Conservation (phyloP, 306 rosid genomes). For the Acacia confusa region DNA sequence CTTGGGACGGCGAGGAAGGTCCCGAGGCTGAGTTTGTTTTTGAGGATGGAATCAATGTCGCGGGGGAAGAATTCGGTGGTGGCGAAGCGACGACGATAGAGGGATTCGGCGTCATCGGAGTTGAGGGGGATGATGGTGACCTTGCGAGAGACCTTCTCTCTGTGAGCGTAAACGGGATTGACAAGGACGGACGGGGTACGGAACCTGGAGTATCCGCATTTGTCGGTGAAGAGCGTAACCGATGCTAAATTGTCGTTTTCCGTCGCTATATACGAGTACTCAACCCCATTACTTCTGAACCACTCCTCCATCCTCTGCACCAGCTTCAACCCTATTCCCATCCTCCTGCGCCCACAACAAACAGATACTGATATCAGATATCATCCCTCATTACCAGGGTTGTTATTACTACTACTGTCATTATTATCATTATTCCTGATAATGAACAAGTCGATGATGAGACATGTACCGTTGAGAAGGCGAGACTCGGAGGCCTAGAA, state of each 20-base stretch:
- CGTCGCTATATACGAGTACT: slow-evolving; percentile 90
- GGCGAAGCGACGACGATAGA: slow-evolving; percentile 74
- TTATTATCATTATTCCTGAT: background rate
- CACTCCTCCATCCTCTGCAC: slow-evolving; percentile 68
- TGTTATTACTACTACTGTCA: background rate
- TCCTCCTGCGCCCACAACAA: slow-evolving; percentile 55
- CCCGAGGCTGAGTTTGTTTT: slow-evolving; percentile 69
- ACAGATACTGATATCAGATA: background rate
- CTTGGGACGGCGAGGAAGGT: slow-evolving; percentile 82
- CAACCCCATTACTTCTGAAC: slow-evolving; percentile 74
- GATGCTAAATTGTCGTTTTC: slow-evolving; percentile 87
- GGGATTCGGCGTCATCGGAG: slow-evolving; percentile 61
- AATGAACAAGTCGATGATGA: background rate
- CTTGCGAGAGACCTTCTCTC: slow-evolving; percentile 32
- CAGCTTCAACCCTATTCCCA: slow-evolving; percentile 84
- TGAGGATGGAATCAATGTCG: slow-evolving; percentile 78
- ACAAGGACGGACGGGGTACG: slow-evolving; percentile 86
- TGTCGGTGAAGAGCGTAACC: slow-evolving; percentile 74
- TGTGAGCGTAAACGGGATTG: slow-evolving; percentile 87
- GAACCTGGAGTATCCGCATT: slow-evolving; percentile 88
- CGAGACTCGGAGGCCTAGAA: slow-evolving; percentile 92
- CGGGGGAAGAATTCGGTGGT: slow-evolving; percentile 93
- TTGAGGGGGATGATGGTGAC: slow-evolving; percentile 55
- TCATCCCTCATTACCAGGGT: background rate
- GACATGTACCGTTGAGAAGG: slow-evolving; percentile 68